Evolutionary conservation across 1,284 basidiomycete genomes (phyloP), one percentile per base, ranked within the genome.

Genomic region (Schizophyllum commune): DNA sequence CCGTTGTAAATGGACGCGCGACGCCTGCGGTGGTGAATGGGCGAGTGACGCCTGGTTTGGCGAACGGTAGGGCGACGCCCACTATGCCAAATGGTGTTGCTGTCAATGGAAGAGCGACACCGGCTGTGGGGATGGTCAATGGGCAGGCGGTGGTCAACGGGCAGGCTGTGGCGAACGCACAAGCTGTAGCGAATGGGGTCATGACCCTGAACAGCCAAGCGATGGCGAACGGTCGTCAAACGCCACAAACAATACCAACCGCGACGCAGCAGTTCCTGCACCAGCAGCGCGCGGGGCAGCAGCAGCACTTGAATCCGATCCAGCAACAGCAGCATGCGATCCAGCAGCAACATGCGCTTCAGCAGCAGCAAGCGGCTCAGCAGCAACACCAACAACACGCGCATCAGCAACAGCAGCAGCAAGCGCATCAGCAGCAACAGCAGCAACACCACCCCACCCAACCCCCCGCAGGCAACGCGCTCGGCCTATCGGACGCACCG

Each of bases 241-340:
- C 65, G 55, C 69, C 67, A 55, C 67, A 66, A 32, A 39, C 60
- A 17, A 47, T 47, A 17, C 39, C 39, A 2, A 47, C 39, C 39
- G 39, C 39, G 39, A 47, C 39, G 39, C 39, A 47, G 39, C 39
- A 47, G 8, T 47, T 47, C 17, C 17, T 47, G 4, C 39, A 47
- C 20, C 53, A 55, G 27, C 53, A 55, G 27, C 53, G 53, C 20
- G 19, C 53, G 19, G 53, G 13, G 20, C 53, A 11, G 27, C 53
- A 55, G 19, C 53, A 15, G 27, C 19, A 27, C 53, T 27, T 27
- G 15, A 9, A 55, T 11, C 39, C 17, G 53, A 63, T 51, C 63
- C 64, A 17, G 59, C 64, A 6, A 65, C 65, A 21, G 65, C 65
- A 13, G 34, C 63, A 27, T 60, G 58, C 6, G 52, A 60, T 19